These are phyloP conservation scores for Cercospora janseana DNA, from an alignment of 2,329 filamentous ascomycete species.

Conservation along the genomic window DNA sequence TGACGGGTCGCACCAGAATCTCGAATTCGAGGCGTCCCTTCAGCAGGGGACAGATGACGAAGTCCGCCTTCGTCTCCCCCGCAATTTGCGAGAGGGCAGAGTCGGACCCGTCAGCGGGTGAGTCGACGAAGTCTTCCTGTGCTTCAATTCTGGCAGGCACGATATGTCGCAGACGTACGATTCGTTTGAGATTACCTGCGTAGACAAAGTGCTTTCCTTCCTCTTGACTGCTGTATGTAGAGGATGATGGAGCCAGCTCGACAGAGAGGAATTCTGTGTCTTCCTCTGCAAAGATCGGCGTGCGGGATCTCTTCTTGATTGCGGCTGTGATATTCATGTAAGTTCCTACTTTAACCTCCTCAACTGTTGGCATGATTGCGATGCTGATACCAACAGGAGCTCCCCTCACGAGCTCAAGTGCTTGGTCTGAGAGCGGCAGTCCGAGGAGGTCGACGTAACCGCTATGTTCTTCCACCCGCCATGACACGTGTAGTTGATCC, in stretches of 20 bases:
- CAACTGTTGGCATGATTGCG: neutral
- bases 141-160: too few species aligned
- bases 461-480: conserved; percentile 26
- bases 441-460: conserved; percentile 26
- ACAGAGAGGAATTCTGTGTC: neutral
- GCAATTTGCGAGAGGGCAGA: neutral
- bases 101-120: neutral
- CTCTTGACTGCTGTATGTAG: neutral
- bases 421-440: conserved; percentile 21
- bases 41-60: conserved; percentile 28
- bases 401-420: conserved; percentile 20
- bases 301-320: conserved; percentile 14
- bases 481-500: conserved; percentile 24
- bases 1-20: conserved; percentile 17
- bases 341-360: conserved; percentile 11
- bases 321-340: conserved; percentile 22
- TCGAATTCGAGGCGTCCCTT: conserved; percentile 26
- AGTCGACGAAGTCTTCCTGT: conserved; percentile 10
- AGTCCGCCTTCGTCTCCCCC: conserved; percentile 22
- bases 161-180: conserved; percentile 13
- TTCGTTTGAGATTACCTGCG: conserved; percentile 24
- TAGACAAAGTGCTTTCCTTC: conserved; percentile 23
- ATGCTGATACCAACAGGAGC: conserved; percentile 16
- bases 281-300: neutral
- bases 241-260: conserved; percentile 17